phyloP scores from a whole-genome alignment of 2,329 filamentous ascomycete genomes.

The Diaporthe longicolla region DNA sequence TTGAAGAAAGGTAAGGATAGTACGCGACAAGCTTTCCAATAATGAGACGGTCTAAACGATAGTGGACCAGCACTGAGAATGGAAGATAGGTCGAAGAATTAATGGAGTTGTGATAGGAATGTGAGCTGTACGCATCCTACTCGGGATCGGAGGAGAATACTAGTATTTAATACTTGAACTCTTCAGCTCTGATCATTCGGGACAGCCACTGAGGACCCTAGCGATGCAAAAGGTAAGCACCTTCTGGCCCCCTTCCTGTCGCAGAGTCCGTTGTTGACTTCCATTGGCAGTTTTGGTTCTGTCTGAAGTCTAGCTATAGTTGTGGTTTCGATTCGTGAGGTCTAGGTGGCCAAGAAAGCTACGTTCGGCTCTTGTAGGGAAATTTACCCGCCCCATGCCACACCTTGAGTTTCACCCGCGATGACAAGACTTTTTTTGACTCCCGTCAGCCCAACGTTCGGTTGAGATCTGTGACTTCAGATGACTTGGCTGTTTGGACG shows the following conservation, averaged over 20 bases:
- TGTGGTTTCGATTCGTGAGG: neutral
- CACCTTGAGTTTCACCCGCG: constrained; percentile 3
- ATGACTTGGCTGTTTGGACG: constrained; percentile 23
- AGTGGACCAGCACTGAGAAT: constrained; percentile 21
- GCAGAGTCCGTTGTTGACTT: neutral
- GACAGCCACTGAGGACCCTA: neutral
- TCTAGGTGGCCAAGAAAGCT: neutral
- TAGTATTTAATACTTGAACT: constrained; percentile 5
- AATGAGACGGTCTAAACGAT: neutral
- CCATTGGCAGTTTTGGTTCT: constrained; percentile 29
- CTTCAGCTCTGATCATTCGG: neutral
- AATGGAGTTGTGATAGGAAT: neutral
- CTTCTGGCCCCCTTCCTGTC: neutral
- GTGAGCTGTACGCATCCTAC: too few species aligned
- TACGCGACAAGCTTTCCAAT: neutral
- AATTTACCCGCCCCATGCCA: constrained; percentile 12
- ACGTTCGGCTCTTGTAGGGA: neutral
- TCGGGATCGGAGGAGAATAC: neutral
- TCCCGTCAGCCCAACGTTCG: neutral
- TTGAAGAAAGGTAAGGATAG: neutral
- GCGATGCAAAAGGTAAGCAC: neutral
- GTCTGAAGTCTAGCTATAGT: neutral
- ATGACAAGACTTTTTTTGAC: constrained; percentile 28
- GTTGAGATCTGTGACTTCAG: constrained; percentile 5
- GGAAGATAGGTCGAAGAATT: neutral